These are phyloP conservation scores for Tolypocladium cylindrosporum DNA, from an alignment of 2,329 filamentous ascomycete genomes.

Conservation along the genomic window DNA sequence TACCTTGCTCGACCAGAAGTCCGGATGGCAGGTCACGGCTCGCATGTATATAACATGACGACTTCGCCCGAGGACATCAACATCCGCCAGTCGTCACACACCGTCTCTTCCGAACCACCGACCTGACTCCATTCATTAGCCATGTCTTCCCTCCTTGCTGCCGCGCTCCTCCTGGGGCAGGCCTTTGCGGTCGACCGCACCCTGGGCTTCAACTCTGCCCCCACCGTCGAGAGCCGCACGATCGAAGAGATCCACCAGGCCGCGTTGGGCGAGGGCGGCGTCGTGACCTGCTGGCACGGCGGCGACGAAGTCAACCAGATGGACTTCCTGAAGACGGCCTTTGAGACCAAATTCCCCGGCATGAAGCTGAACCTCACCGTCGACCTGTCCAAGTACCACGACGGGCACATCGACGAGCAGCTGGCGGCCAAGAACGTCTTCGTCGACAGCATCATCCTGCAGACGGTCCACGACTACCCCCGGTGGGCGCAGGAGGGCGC, in stretches of 20 bases:
- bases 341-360: slow-evolving; percentile 36
- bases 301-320: slow-evolving; percentile 34
- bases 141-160: neutral
- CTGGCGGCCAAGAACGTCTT: slow-evolving; percentile 25
- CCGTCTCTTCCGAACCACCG: neutral
- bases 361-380: slow-evolving; percentile 43
- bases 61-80: neutral
- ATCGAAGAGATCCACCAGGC: slow-evolving; percentile 40
- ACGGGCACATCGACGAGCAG: slow-evolving; percentile 34
- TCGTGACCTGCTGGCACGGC: slow-evolving; percentile 36
- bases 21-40: neutral
- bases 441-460: slow-evolving; percentile 37
- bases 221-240: slow-evolving; percentile 29
- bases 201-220: slow-evolving; percentile 1
- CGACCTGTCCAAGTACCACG: slow-evolving; percentile 46
- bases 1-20: neutral
- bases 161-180: neutral
- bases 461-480: slow-evolving; percentile 41
- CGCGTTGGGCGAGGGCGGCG: slow-evolving; percentile 34
- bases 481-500: slow-evolving; percentile 38
- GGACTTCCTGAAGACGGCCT: slow-evolving; percentile 27
- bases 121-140: neutral
- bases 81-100: neutral
- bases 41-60: neutral
- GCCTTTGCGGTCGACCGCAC: neutral